Conservation (phyloP, 1,284 basidiomycete genomes). For the Leccinum pachyderme region DNA sequence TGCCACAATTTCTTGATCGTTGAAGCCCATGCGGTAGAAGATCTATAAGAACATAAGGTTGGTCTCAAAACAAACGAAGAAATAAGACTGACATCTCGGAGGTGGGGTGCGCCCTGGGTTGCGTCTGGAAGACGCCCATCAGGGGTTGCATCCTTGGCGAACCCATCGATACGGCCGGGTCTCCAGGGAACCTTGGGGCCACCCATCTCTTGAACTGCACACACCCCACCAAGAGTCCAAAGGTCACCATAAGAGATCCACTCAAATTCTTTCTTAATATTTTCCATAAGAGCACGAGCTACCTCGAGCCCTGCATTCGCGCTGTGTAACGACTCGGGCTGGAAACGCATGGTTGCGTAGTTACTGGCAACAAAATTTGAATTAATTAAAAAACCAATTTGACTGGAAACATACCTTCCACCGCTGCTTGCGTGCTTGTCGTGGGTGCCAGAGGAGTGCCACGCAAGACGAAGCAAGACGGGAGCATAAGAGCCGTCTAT, state of each 20-base stretch:
- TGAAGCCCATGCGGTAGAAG: constrained; percentile 95
- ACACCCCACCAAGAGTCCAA: constrained; percentile 90
- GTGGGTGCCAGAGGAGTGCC: constrained; percentile 91
- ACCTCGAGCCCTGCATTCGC: constrained; percentile 87
- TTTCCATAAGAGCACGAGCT: constrained; percentile 84
- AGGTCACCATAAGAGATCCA: constrained; percentile 96
- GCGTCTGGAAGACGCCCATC: constrained; percentile 96
- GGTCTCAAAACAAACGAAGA: not conserved
- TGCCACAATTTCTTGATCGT: constrained; percentile 96
- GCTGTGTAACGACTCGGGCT: constrained; percentile 79
- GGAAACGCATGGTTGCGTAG: constrained; percentile 95
- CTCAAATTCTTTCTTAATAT: constrained; percentile 80
- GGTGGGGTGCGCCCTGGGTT: constrained; percentile 79
- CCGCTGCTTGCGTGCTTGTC: constrained; percentile 86
- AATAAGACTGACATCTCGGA: constrained; percentile 61
- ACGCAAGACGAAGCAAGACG: constrained; percentile 90
- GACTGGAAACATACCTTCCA: constrained; percentile 61
- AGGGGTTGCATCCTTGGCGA: constrained; percentile 76
- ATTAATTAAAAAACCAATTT: not conserved
- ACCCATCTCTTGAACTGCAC: constrained; percentile 84
- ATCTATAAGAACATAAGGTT: constrained; percentile 46
- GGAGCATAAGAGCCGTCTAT: constrained; percentile 91
- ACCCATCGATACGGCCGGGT: constrained; percentile 84
- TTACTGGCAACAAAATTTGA: constrained; percentile 50
- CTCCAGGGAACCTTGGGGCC: constrained; percentile 87